Evolutionary conservation across 371 early-diverging fungal species (phyloP).

Genomic region (Capillidium heterosporum): DNA sequence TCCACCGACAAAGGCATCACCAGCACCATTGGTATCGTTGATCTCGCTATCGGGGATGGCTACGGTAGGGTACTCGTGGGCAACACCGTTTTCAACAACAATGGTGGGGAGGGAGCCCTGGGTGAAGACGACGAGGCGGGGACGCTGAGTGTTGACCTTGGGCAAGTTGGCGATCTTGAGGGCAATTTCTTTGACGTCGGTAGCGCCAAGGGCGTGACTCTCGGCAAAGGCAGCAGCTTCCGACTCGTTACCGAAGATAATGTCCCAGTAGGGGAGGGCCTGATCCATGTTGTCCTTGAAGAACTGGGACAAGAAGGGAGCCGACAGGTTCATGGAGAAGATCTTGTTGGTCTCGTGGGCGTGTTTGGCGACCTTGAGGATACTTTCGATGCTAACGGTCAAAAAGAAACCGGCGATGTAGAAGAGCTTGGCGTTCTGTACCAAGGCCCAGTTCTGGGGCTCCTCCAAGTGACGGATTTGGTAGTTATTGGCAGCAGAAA

Average conservation of each 20-base stretch:
- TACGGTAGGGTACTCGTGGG: conserved; percentile 47
- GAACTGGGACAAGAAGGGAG: conserved; percentile 87
- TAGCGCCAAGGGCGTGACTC: conserved; percentile 37
- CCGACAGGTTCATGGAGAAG: conserved; percentile 84
- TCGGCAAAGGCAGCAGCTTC: conserved; percentile 75
- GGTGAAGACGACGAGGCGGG: conserved; percentile 81
- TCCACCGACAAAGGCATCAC: conserved; percentile 92
- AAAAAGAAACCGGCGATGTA: conserved; percentile 89
- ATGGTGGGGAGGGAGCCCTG: conserved; percentile 69
- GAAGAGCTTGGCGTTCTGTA: conserved; percentile 71
- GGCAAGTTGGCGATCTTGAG: conserved; percentile 60
- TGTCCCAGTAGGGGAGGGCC: conserved; percentile 64
- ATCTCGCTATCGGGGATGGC: conserved; percentile 47
- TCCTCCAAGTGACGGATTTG: conserved; percentile 43
- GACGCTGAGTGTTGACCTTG: conserved; percentile 46
- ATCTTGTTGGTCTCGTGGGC: conserved; percentile 57
- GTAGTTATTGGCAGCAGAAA: conserved; percentile 86
- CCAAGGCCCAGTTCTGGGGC: conserved; percentile 67
- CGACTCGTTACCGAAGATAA: conserved; percentile 89
- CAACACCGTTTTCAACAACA: conserved; percentile 31
- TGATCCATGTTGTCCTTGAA: conserved; percentile 65
- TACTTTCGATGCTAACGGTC: conserved; percentile 65
- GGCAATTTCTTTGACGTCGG: conserved; percentile 61
- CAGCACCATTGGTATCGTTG: conserved; percentile 93
- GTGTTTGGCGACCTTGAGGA: conserved; percentile 68